Percentiles rank a stretch among this genome's conserved stretches.
Conservation (phyloP, 2,329 filamentous ascomycete genomes). For the Colletotrichum destructivum region DNA sequence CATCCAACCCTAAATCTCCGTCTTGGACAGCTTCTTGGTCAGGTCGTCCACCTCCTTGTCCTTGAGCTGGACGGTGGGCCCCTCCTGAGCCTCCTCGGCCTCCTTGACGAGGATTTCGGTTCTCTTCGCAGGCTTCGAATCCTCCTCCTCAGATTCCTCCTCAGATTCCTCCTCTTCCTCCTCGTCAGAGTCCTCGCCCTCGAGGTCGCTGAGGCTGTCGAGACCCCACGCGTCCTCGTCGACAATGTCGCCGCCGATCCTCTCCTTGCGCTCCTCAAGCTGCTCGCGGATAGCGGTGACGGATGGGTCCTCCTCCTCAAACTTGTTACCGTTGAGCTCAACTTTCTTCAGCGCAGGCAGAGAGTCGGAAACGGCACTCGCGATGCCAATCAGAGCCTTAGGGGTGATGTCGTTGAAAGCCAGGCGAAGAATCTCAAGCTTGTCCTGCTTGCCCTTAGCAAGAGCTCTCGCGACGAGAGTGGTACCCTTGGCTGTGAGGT, state of each 20-base stretch:
- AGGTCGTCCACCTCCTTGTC: slow-evolving; percentile 87
- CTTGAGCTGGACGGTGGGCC: slow-evolving; percentile 79
- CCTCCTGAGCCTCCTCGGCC: slow-evolving; percentile 79
- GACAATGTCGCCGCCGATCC: slow-evolving; percentile 74
- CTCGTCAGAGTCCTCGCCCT: slow-evolving; percentile 81
- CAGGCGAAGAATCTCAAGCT: slow-evolving; percentile 84
- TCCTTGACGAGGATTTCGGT: slow-evolving; percentile 79
- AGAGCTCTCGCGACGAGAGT: slow-evolving; percentile 82
- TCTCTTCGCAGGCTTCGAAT: slow-evolving; percentile 71
- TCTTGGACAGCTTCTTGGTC: slow-evolving; percentile 82
- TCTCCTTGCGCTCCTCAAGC: slow-evolving; percentile 84
- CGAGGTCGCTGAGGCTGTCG: slow-evolving; percentile 88
- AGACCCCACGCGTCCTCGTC: slow-evolving; percentile 88
- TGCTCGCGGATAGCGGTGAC: slow-evolving; percentile 79
- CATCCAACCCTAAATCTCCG: slow-evolving; percentile 62
- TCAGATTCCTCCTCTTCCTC: slow-evolving; percentile 78
- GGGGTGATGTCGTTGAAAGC: slow-evolving; percentile 96
- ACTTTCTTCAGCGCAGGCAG: slow-evolving; percentile 87
- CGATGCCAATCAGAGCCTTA: slow-evolving; percentile 79
- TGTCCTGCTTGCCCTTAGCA: slow-evolving; percentile 80
- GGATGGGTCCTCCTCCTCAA: slow-evolving; percentile 85
- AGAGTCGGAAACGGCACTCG: slow-evolving; percentile 75
- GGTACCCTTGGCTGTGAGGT: slow-evolving; percentile 84
- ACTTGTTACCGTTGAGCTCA: slow-evolving; percentile 97
- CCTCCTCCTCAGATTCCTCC: slow-evolving; percentile 63